Percentiles rank a stretch among this genome's conserved stretches.
Conservation (phyloP, 441 rosid genomes). For the Aleurites moluccanus region DNA sequence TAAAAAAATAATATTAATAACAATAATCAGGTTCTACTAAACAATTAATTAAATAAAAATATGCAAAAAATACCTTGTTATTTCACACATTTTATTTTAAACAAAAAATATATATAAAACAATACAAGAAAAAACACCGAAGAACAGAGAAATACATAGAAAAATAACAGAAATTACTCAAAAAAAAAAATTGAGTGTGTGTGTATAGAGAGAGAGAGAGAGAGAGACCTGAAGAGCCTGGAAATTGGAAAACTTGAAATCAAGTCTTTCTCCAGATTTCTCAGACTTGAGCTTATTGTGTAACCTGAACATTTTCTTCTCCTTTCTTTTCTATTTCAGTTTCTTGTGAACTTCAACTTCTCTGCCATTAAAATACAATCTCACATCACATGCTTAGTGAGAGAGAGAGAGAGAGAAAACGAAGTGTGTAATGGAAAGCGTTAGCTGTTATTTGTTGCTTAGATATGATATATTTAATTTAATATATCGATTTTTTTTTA, state of each 20-base stretch:
- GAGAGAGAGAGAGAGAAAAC: background rate
- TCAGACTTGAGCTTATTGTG: constrained; percentile 31
- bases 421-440: background rate
- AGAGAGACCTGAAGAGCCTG: constrained; percentile 48
- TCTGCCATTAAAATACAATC: background rate
- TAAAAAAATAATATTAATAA: no score
- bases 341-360: background rate
- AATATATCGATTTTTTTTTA: background rate
- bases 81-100: no score
- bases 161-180: no score
- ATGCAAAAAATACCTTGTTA: background rate
- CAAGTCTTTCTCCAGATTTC: constrained; percentile 37
- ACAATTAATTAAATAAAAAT: no score
- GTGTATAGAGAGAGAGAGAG: constrained; percentile 16
- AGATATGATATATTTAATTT: background rate
- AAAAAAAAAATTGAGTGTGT: background rate
- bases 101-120: no score
- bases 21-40: background rate
- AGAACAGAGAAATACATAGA: no score
- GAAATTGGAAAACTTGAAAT: constrained; percentile 50
- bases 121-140: background rate
- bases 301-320: constrained; percentile 43
- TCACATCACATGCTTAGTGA: constrained; percentile 4
- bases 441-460: background rate
- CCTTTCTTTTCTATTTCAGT: background rate